A percentile compares a stretch with the other conserved stretches of the same genome.
phyloP scores from a whole-genome alignment of 345 rosid genomes.

The Citrus reticulata region DNA sequence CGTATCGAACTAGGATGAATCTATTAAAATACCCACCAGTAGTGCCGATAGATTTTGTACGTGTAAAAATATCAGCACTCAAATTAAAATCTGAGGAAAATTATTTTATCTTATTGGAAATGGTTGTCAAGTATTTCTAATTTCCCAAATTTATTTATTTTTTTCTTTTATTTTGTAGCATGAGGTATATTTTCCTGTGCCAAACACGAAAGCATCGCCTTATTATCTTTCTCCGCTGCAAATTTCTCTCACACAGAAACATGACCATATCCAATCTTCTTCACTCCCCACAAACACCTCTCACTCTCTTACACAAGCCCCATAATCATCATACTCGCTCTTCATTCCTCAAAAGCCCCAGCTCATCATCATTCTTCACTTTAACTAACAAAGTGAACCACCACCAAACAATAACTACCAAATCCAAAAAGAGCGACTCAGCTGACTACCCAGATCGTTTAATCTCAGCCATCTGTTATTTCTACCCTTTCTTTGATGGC shows the following conservation, averaged over 20 bases:
- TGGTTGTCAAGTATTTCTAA: neutral
- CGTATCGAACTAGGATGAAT: too few species aligned
- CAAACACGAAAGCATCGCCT: neutral
- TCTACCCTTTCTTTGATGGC: conserved; percentile 94
- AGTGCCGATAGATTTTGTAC: too few species aligned
- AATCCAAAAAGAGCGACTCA: conserved; percentile 52
- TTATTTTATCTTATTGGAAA: too few species aligned
- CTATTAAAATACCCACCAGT: too few species aligned
- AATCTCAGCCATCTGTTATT: conserved; percentile 85
- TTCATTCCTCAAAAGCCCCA: neutral
- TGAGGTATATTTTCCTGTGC: neutral
- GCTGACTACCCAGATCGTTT: conserved; percentile 82
- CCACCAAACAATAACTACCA: conserved; percentile 22
- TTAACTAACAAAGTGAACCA: conserved; percentile 12
- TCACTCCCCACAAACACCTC: conserved; percentile 21
- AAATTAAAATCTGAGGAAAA: too few species aligned
- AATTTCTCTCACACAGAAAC: neutral
- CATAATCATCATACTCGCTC: conserved; percentile 4
- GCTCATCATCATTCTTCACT: conserved; percentile 13
- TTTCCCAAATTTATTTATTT: neutral
- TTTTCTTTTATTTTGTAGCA: neutral
- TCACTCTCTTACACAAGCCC: conserved; percentile 18
- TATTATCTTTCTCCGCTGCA: neutral
- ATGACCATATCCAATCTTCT: conserved; percentile 42
- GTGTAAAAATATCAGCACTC: too few species aligned